phyloP scores from a whole-genome alignment of 768 basidiomycete species.

The Coprinellus micaceus region DNA sequence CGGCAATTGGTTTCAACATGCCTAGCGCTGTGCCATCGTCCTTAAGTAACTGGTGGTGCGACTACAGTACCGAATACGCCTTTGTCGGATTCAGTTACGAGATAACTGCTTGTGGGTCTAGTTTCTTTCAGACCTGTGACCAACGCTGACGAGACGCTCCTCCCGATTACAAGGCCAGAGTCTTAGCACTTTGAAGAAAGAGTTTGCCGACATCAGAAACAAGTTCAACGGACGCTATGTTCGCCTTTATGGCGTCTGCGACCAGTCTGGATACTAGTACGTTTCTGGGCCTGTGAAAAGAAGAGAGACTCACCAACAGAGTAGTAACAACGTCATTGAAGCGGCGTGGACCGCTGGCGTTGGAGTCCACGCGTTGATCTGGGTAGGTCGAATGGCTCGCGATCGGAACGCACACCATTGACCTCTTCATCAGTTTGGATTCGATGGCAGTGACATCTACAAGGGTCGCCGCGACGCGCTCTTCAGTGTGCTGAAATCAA shows the following conservation, averaged over 20 bases:
- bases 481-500: constrained; percentile 50
- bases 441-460: constrained; percentile 47
- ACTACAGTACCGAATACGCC: constrained; percentile 59
- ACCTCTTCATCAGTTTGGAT: constrained; percentile 40
- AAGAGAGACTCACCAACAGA: neutral
- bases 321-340: constrained; percentile 54
- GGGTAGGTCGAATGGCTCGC: constrained; percentile 42
- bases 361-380: constrained; percentile 71
- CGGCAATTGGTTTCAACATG: constrained; percentile 49
- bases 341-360: constrained; percentile 68
- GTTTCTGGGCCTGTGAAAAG: constrained; percentile 11
- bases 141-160: too few species aligned
- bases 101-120: constrained; percentile 56
- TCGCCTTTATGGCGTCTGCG: constrained; percentile 50
- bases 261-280: constrained; percentile 44
- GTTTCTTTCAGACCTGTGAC: too few species aligned
- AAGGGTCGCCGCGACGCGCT: constrained; percentile 49
- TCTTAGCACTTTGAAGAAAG: constrained; percentile 40
- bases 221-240: constrained; percentile 65
- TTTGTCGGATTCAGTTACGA: constrained; percentile 80
- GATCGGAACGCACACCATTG: neutral
- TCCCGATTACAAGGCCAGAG: constrained; percentile 49
- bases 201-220: constrained; percentile 58
- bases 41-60: constrained; percentile 61
- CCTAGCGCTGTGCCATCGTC: constrained; percentile 46